These are phyloP conservation scores for Emericellopsis atlantica DNA, from an alignment of 2,329 filamentous ascomycete species.

Conservation along the genomic window DNA sequence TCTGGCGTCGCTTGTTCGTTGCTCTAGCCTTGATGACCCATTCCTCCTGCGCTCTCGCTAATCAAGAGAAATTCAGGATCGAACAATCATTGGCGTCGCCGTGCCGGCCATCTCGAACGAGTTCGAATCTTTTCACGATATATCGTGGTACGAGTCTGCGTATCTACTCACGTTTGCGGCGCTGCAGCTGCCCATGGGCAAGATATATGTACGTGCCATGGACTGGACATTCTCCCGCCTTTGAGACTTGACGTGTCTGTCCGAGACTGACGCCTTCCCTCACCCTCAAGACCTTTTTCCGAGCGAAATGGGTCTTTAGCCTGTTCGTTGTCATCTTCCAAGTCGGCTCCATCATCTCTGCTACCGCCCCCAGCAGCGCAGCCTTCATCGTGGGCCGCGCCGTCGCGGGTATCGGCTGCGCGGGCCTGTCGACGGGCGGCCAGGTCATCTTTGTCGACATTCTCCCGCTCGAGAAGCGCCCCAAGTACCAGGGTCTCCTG, in stretches of 20 bases:
- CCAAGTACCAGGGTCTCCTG: slow-evolving; percentile 22
- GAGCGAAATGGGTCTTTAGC: slow-evolving; percentile 13
- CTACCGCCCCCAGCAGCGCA: slow-evolving; percentile 5
- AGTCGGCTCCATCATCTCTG: slow-evolving; percentile 5
- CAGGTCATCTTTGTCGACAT: slow-evolving; percentile 2
- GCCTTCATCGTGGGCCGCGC: slow-evolving; percentile 8
- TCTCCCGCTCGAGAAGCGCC: slow-evolving; percentile 10
- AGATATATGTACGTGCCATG: too few relatives aligned
- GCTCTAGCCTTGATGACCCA: too few relatives aligned
- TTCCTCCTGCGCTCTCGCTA: too few relatives aligned
- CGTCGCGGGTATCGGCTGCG: slow-evolving; percentile 5
- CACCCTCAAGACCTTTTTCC: slow-evolving; percentile 16
- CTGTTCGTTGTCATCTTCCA: slow-evolving; percentile 6
- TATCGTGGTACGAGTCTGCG: slow-evolving; percentile 32
- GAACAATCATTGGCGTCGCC: slow-evolving; percentile 6
- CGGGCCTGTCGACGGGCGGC: slow-evolving; percentile 9
- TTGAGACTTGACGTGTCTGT: too few relatives aligned
- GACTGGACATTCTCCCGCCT: too few relatives aligned
- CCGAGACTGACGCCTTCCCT: too few relatives aligned
- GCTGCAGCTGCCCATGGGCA: too few relatives aligned
- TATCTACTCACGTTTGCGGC: slow-evolving; percentile 4
- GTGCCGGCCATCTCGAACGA: slow-evolving; percentile 6
- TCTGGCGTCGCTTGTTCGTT: too few relatives aligned
- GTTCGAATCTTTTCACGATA: slow-evolving; percentile 21
- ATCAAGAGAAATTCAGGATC: neutral